Evolutionary conservation across 129 eudicot species (phyloP).

Genomic region (Helianthus tuberosus): DNA sequence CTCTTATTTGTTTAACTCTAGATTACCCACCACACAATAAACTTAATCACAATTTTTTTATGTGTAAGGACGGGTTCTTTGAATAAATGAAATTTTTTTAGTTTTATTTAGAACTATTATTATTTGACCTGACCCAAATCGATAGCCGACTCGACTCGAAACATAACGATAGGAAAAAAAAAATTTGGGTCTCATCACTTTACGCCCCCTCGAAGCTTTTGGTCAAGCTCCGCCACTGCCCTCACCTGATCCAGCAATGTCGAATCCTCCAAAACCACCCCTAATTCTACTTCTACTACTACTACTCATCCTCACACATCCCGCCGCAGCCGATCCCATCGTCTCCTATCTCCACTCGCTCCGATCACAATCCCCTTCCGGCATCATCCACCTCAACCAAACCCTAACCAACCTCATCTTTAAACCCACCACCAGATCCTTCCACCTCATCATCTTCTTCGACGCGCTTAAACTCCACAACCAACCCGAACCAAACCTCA

Average conservation of each 20-base stretch:
- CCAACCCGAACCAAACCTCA: constrained; percentile 65
- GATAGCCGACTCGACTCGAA: too few species aligned
- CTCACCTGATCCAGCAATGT: constrained; percentile 45
- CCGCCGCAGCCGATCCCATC: constrained; percentile 14
- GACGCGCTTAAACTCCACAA: constrained; percentile 69
- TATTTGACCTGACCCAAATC: too few species aligned
- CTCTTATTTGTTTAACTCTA: too few species aligned
- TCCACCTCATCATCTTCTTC: constrained; percentile 76
- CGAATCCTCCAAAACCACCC: constrained; percentile 26
- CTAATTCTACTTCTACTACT: constrained; percentile 11
- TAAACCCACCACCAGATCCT: constrained; percentile 49
- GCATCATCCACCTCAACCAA: constrained; percentile 70
- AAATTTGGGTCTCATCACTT: too few species aligned
- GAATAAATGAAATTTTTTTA: too few species aligned
- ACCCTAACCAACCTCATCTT: constrained; percentile 59
- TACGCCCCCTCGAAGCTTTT: too few species aligned
- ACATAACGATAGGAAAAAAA: too few species aligned
- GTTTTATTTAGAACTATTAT: too few species aligned
- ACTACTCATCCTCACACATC: constrained; percentile 16
- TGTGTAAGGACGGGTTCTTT: too few species aligned
- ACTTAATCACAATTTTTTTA: too few species aligned
- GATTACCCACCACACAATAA: too few species aligned
- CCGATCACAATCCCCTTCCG: constrained; percentile 57
- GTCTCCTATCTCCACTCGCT: constrained; percentile 56
- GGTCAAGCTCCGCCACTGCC: too few species aligned